A percentile compares a stretch with the other conserved stretches of the same genome.
Conservation (phyloP, 179 eudicot genomes). For the Amaranthus tricolor region DNA sequence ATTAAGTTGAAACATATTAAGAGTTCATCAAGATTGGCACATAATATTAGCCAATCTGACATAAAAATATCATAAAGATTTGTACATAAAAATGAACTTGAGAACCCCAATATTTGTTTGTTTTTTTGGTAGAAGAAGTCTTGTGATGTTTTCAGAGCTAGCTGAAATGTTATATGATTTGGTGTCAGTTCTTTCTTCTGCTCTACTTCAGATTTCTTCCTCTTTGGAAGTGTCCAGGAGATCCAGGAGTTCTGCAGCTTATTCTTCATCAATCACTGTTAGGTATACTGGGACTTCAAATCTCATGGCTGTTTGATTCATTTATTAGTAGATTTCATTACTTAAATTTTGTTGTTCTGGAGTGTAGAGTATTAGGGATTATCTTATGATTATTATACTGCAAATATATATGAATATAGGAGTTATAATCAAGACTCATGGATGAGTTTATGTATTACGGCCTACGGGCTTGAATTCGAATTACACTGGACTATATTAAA, state of each 20-base stretch:
- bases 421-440: not conserved
- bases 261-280: slow-evolving; percentile 9
- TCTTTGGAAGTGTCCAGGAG: not conserved
- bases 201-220: slow-evolving; percentile 20
- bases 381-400: not conserved
- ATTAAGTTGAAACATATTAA: not conserved
- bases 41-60: too few relatives aligned
- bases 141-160: slow-evolving; percentile 20
- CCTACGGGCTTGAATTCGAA: too few relatives aligned
- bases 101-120: slow-evolving; percentile 22
- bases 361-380: not conserved
- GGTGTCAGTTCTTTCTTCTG: slow-evolving; percentile 11
- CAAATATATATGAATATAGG: not conserved
- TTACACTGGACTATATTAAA: too few relatives aligned
- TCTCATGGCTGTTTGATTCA: slow-evolving; percentile 15
- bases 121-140: slow-evolving; percentile 27
- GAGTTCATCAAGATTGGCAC: too few relatives aligned
- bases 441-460: not conserved
- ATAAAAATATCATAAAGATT: not conserved
- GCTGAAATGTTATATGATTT: slow-evolving; percentile 17
- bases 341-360: not conserved
- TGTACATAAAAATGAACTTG: not conserved
- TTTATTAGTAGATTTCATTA: not conserved
- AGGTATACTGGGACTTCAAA: slow-evolving; percentile 11
- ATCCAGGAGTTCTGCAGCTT: slow-evolving; percentile 2